Percentiles rank a stretch among this genome's conserved stretches.
Conservation (phyloP, 2,329 filamentous ascomycete species). For the Neopestalotiopsis sp. region DNA sequence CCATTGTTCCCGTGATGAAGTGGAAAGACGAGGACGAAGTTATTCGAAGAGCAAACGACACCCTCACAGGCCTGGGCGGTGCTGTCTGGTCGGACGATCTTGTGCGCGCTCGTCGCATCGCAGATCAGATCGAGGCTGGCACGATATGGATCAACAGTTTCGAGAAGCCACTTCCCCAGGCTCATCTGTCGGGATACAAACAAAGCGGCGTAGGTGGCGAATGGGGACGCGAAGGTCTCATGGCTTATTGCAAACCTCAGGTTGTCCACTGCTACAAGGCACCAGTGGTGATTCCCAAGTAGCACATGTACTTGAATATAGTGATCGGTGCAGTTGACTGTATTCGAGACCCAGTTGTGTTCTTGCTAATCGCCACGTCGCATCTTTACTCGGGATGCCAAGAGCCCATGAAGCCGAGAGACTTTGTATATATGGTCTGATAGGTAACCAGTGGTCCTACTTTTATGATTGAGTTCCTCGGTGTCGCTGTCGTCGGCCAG, state of each 20-base stretch:
- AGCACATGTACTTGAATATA: background rate
- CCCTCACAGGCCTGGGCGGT: conserved; percentile 55
- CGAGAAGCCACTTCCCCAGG: background rate
- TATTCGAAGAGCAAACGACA: conserved; percentile 52
- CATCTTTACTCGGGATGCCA: no score
- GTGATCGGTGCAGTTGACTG: no score
- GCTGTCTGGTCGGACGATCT: conserved; percentile 58
- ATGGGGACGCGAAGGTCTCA: conserved; percentile 12
- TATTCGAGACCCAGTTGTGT: no score
- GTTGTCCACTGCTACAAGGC: conserved; percentile 12
- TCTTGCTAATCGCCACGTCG: no score
- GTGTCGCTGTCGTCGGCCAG: no score
- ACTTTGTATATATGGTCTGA: no score
- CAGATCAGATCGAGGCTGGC: conserved; percentile 23
- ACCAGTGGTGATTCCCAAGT: background rate
- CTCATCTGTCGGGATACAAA: conserved; percentile 1
- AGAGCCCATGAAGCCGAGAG: no score
- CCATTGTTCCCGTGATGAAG: conserved; percentile 48
- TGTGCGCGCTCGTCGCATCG: conserved; percentile 51
- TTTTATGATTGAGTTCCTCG: no score
- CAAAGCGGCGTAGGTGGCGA: conserved; percentile 8
- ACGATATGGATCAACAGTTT: conserved; percentile 12
- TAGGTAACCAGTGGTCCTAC: no score
- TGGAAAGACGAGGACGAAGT: conserved; percentile 51
- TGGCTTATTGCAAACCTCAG: conserved; percentile 2